phyloP scores from a whole-genome alignment of 2,329 filamentous ascomycete genomes.

The Hyphodiscus sp. region DNA sequence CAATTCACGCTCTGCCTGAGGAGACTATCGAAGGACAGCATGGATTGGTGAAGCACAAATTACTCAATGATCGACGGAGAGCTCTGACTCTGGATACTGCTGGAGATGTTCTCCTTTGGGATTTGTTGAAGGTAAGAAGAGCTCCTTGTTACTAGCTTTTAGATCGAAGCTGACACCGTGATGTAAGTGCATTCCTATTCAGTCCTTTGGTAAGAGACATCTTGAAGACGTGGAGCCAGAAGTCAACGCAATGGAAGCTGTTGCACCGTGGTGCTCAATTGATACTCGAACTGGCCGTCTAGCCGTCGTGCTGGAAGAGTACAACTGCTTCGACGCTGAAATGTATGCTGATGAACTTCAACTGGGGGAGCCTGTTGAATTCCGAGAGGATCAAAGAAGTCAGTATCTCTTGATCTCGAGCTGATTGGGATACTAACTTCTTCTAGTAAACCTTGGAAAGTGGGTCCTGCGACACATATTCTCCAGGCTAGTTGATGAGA shows the following conservation, averaged over 20 bases:
- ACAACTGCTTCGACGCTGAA: slow-evolving; percentile 95
- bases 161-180: slow-evolving; percentile 15
- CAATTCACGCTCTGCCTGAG: slow-evolving; percentile 61
- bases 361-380: slow-evolving; percentile 67
- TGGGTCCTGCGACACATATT: slow-evolving; percentile 95
- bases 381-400: slow-evolving; percentile 92
- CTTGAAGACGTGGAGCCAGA: slow-evolving; percentile 85
- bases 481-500: slow-evolving; percentile 80
- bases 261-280: slow-evolving; percentile 93
- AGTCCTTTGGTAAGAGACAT: slow-evolving; percentile 90
- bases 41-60: slow-evolving; percentile 85
- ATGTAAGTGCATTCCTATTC: slow-evolving; percentile 69
- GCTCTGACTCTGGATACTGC: slow-evolving; percentile 91
- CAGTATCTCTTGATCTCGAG: slow-evolving; percentile 32
- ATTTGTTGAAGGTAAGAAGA: slow-evolving; percentile 69
- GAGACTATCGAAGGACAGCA: slow-evolving; percentile 93
- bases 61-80: slow-evolving; percentile 84
- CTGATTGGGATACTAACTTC: slow-evolving; percentile 19
- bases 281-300: slow-evolving; percentile 89
- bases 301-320: slow-evolving; percentile 85
- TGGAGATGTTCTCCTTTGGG: slow-evolving; percentile 92
- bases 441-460: slow-evolving; percentile 83
- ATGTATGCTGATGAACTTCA: slow-evolving; percentile 90
- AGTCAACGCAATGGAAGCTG: slow-evolving; percentile 81
- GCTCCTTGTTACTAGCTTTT: slow-evolving; percentile 12